Evolutionary conservation across 257 asterid genomes (phyloP).

Genomic region (Ligustrum vulgare): DNA sequence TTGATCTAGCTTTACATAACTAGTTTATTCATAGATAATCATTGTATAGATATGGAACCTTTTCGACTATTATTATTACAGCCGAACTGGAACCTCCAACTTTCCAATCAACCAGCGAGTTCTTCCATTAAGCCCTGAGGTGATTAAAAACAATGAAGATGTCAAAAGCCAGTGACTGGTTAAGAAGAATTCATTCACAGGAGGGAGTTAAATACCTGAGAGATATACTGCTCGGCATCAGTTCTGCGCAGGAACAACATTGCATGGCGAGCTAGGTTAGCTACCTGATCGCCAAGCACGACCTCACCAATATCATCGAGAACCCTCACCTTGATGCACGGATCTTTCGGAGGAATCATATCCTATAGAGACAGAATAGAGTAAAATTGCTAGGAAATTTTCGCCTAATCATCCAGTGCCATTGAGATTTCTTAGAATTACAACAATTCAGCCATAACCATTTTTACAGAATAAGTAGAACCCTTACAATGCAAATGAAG

Average conservation of each 20-base stretch:
- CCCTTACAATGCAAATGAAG: background rate
- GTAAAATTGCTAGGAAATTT: background rate
- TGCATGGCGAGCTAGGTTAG: constrained; percentile 75
- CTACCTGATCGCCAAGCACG: constrained; percentile 69
- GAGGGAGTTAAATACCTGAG: constrained; percentile 51
- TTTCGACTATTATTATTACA: background rate
- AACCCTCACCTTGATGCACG: constrained; percentile 89
- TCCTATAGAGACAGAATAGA: constrained; percentile 48
- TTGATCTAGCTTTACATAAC: background rate
- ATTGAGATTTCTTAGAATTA: constrained; percentile 7
- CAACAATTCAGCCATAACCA: background rate
- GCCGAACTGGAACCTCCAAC: background rate
- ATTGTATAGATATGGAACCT: background rate
- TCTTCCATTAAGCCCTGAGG: constrained; percentile 89
- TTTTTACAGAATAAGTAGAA: background rate
- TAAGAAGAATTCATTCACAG: background rate
- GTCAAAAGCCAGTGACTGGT: constrained; percentile 5
- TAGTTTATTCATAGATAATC: constrained; percentile 2
- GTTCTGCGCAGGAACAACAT: constrained; percentile 88
- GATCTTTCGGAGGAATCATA: constrained; percentile 96
- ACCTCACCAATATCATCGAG: constrained; percentile 84
- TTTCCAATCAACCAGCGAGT: constrained; percentile 51
- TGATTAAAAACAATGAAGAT: constrained; percentile 2
- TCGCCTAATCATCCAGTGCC: background rate
- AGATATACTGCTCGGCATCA: constrained; percentile 86